phyloP scores from a whole-genome alignment of 441 rosid genomes.

The Isatis lusitanica region DNA sequence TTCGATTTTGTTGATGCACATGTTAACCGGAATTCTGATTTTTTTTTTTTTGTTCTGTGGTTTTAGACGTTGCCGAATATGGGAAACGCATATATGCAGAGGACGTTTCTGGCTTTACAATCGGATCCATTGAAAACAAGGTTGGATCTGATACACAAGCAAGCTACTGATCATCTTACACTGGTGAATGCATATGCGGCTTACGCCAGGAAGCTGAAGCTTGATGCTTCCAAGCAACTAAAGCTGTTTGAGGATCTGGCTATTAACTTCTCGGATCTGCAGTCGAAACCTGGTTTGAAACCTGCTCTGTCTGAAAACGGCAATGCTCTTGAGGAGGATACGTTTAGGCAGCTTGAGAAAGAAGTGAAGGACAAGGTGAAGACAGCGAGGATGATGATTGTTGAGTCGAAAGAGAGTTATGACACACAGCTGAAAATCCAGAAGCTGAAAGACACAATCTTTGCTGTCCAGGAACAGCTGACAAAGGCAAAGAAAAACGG shows the following conservation, averaged over 20 bases:
- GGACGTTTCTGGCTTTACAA: constrained; percentile 67
- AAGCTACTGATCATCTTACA: constrained; percentile 81
- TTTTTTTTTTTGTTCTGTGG: neutral
- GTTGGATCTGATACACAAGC: constrained; percentile 77
- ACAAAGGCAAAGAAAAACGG: constrained; percentile 87
- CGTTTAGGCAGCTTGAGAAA: constrained; percentile 75
- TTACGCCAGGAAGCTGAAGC: constrained; percentile 86
- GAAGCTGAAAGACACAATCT: constrained; percentile 87
- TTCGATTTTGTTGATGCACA: neutral
- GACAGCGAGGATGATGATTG: constrained; percentile 63
- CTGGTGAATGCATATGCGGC: constrained; percentile 83
- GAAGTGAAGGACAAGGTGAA: constrained; percentile 89
- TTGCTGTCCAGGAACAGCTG: constrained; percentile 73
- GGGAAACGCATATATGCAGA: constrained; percentile 66
- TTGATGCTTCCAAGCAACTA: constrained; percentile 76
- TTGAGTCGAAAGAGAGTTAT: constrained; percentile 79
- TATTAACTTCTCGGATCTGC: constrained; percentile 59
- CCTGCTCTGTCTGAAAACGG: constrained; percentile 49
- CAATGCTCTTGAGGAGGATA: constrained; percentile 66
- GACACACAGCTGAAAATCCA: constrained; percentile 93
- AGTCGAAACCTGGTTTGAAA: constrained; percentile 51
- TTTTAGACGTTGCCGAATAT: constrained; percentile 50
- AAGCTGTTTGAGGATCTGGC: constrained; percentile 73
- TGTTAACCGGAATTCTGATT: neutral
- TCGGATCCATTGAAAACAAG: constrained; percentile 83